These are phyloP conservation scores for Pestalotiopsis sp. DNA, from an alignment of 2,329 filamentous ascomycete species.

Conservation along the genomic window DNA sequence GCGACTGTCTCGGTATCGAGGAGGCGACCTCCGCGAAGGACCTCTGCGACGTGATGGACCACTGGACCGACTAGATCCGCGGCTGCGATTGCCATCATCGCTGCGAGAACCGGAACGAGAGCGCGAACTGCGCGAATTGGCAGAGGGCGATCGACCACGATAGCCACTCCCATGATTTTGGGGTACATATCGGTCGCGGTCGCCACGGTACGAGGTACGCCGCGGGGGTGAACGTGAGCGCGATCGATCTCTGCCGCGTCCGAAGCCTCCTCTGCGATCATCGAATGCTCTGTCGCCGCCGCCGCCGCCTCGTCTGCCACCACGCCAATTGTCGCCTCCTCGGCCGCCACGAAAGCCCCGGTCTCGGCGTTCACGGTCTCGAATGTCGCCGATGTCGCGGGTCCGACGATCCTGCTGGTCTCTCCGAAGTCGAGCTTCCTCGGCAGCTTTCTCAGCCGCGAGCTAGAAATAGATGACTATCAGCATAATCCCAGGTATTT, in stretches of 20 bases:
- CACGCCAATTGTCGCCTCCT: slow-evolving; percentile 53
- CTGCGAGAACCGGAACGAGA: slow-evolving; percentile 33
- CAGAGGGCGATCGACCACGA: slow-evolving; percentile 43
- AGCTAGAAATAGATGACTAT: slow-evolving; percentile 52
- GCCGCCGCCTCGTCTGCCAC: slow-evolving; percentile 51
- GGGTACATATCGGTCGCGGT: slow-evolving; percentile 58
- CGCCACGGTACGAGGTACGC: slow-evolving; percentile 41
- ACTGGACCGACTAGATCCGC: slow-evolving; percentile 24
- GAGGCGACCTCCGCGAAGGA: slow-evolving; percentile 26
- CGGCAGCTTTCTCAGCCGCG: slow-evolving; percentile 79
- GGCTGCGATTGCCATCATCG: slow-evolving; percentile 22
- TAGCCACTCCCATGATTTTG: slow-evolving; percentile 46
- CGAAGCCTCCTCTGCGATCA: slow-evolving; percentile 45
- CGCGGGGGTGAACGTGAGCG: slow-evolving; percentile 52
- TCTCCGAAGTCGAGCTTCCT: slow-evolving; percentile 71
- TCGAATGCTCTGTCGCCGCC: slow-evolving; percentile 54
- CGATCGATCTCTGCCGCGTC: slow-evolving; percentile 48
- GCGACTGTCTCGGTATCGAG: slow-evolving; percentile 25
- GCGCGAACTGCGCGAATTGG: slow-evolving; percentile 33
- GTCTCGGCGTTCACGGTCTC: slow-evolving; percentile 65
- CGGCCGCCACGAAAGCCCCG: slow-evolving; percentile 52
- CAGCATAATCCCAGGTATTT: not conserved
- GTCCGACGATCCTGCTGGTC: slow-evolving; percentile 75
- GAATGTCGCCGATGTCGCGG: slow-evolving; percentile 67
- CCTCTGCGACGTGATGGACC: slow-evolving; percentile 28